Conservation (phyloP, 176 grass and related monocot genomes). For the Triticum timopheevii region DNA sequence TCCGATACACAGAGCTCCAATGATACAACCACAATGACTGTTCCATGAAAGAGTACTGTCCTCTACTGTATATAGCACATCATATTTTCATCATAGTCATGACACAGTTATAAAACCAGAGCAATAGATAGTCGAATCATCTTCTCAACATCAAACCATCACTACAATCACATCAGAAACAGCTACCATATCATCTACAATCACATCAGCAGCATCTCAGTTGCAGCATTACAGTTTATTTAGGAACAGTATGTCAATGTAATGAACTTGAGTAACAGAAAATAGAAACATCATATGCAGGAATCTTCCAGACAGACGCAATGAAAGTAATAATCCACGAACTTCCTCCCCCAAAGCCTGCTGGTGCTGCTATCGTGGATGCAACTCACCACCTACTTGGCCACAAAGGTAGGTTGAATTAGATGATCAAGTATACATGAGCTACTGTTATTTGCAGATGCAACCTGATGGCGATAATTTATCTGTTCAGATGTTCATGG, state of each 20-base stretch:
- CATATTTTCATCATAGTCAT: not conserved
- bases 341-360: constrained; percentile 9
- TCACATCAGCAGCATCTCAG: not conserved
- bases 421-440: constrained; percentile 10
- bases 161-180: not conserved
- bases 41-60: too few relatives aligned
- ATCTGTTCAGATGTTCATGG: too few relatives aligned
- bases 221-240: not conserved
- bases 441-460: not conserved
- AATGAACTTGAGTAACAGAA: constrained; percentile 20
- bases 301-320: not conserved
- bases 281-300: constrained; percentile 17
- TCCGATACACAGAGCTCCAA: not conserved
- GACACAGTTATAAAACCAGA: not conserved
- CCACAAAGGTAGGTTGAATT: not conserved
- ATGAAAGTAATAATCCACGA: not conserved
- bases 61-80: too few relatives aligned
- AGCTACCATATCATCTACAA: not conserved
- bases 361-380: not conserved
- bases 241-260: not conserved
- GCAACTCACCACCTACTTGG: not conserved
- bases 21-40: not conserved
- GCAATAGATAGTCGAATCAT: not conserved
- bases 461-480: not conserved
- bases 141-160: not conserved